Evolutionary conservation across 116 monocot genomes (phyloP), one percentile per base, ranked within the genome.

Genomic region (Phalaenopsis hybrid): DNA sequence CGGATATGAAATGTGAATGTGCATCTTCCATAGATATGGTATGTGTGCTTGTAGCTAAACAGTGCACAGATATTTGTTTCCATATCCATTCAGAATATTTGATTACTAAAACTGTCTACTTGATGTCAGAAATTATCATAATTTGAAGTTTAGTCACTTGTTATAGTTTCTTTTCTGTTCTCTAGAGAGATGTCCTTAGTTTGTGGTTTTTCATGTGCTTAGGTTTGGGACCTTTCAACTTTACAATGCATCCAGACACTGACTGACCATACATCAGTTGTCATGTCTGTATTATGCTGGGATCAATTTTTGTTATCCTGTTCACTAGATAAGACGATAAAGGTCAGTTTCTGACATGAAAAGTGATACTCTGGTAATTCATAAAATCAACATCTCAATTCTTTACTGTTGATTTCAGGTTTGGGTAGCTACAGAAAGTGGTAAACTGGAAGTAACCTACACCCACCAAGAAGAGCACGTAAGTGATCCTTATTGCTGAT

Each of bases 371-470:
- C 18, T 46, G 20, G 37, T 75, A 73, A 21, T 75, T 46, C 75
- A n/a, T 72, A n/a, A 75, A 75, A n/a, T 0, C 3, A 75, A 8
- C 45, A 73, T 75, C 75, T 75, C 10, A 73, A 21, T 46, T 75
- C 46, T 75, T 46, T 44, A n/a, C 46, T 45, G 75, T 46, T 43
- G 1, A 46, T 20, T 86, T 37, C 85, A 96, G 96, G 85, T 96
- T 65, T 96, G 96, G 96, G 94, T 86, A 87, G 88, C 96, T 37
- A 87, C 87, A 57, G 96, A 94, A 84, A 89, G 80, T 81, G 96
- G 96, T 18, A 82, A 79, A 7, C 76, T 96, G 23, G 96, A 96
- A 94, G 91, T 88, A 57, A 92, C 92, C 77, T 96, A 90, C 82
- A 92, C 88, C n/a, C 94, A 94, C 23, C 81, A 86, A 15, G 91